A percentile compares a stretch with the other conserved stretches of the same genome.
Evolutionary conservation across 495 filamentous ascomycete genomes (phyloP).

Genomic region (Neurospora sp.): DNA sequence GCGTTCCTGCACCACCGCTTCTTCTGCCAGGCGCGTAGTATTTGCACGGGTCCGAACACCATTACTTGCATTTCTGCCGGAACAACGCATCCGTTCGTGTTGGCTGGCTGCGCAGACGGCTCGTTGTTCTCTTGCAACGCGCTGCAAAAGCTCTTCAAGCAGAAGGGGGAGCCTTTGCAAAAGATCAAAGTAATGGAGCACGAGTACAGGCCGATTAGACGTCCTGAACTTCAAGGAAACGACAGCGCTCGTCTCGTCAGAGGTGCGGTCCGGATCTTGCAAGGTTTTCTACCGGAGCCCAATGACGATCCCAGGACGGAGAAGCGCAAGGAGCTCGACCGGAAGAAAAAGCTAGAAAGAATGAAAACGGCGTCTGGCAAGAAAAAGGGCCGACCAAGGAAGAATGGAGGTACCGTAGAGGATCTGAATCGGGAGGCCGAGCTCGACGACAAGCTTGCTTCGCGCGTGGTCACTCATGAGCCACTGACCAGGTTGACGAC

Average conservation of each 20-base stretch:
- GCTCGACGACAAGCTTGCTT: slow-evolving; percentile 21
- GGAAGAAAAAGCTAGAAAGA: slow-evolving; percentile 37
- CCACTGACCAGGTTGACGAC: slow-evolving; percentile 35
- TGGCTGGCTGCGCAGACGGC: slow-evolving; percentile 35
- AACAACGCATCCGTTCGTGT: slow-evolving; percentile 32
- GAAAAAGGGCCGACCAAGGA: slow-evolving; percentile 34
- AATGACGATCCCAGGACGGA: slow-evolving; percentile 58
- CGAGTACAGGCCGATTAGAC: slow-evolving; percentile 25
- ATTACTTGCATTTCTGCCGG: slow-evolving; percentile 35
- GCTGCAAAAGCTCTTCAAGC: slow-evolving; percentile 35
- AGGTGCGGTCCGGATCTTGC: slow-evolving; percentile 31
- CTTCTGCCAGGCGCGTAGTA: slow-evolving; percentile 36
- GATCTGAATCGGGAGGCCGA: slow-evolving; percentile 16
- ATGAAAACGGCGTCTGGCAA: slow-evolving; percentile 49
- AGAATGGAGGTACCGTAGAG: slow-evolving; percentile 14
- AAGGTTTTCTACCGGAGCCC: slow-evolving; percentile 38
- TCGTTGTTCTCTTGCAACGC: slow-evolving; percentile 36
- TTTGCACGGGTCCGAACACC: slow-evolving; percentile 33
- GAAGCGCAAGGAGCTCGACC: slow-evolving; percentile 54
- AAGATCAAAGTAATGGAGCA: slow-evolving; percentile 39
- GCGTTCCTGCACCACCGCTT: slow-evolving; percentile 35
- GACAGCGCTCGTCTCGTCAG: background rate
- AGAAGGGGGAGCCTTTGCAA: slow-evolving; percentile 30
- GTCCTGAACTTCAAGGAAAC: background rate
- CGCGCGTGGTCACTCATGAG: slow-evolving; percentile 32